Evolutionary conservation across 2,329 filamentous ascomycete genomes (phyloP), one percentile per base, ranked within the genome.

Genomic region (Aureobasidium sp.): DNA sequence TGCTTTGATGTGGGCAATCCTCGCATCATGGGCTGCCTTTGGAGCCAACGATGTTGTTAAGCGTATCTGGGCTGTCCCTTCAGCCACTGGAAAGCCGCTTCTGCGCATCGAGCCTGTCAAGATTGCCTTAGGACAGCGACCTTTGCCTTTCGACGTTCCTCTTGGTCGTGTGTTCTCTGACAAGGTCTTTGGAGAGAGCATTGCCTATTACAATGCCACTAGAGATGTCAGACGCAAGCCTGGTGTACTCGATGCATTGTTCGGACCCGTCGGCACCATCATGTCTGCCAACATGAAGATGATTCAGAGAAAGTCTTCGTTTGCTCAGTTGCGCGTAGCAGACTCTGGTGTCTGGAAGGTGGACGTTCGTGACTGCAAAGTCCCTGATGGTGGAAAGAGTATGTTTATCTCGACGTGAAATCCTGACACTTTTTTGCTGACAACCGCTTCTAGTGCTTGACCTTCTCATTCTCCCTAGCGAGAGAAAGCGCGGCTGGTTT

Each of bases 271-370:
- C 29, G 45, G 45, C 27, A 50, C 57, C 21, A 16, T 50, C n/a
- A 25, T 41, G 25, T 21, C 45, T 13, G 21, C 57, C 44, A 59
- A 49, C 45, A 25, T 50, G 57, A 59, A 59, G 45, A 59, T 59
- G 57, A 21, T 21, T 16, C 25, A 34, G 36, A 59, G 57, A 50
- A 49, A 47, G 16, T 21, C 57, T 25, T 59, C 44, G 5, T 59
- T 59, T 11, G 57, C 57, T 34, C 36, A 49, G 10, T 11, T 59
- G 27, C 44, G 36, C 11, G 36, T 59, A 14, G n/a, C 21, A 21
- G 45, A 36, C 16, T 3, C 27, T 5, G n/a, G 30, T 25, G n/a
- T 9, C 3, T 49, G 45, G 34, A 59, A 36, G 45, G 30, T 59
- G 10, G 57, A 59, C 27, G 25, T 59, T 8, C 57, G 57, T 13